These are phyloP conservation scores for Trametes versicolor DNA, from an alignment of 1,284 basidiomycete genomes.

Conservation along the genomic window DNA sequence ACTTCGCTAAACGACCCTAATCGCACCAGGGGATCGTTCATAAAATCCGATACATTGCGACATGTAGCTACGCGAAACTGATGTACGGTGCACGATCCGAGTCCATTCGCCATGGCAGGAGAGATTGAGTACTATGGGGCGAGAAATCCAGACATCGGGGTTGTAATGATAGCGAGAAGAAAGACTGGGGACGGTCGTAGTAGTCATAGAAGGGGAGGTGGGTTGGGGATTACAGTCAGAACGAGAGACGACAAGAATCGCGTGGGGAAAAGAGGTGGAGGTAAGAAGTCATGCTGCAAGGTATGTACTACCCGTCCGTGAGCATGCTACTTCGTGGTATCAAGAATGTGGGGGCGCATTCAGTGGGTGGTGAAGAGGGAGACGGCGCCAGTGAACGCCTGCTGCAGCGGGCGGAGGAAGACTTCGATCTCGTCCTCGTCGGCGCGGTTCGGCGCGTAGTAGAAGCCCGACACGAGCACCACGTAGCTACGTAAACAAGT, in stretches of 20 bases:
- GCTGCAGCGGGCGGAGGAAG: constrained; percentile 20
- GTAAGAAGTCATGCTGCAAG: neutral
- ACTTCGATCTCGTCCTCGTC: constrained; percentile 35
- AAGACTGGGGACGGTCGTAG: neutral
- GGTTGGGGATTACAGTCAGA: constrained; percentile 8
- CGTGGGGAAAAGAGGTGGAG: neutral
- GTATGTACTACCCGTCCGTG: constrained; percentile 13
- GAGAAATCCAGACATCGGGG: constrained; percentile 11
- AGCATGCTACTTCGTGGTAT: constrained; percentile 14
- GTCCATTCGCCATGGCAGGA: constrained; percentile 13
- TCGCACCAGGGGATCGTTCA: neutral
- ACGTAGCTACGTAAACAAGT: constrained; percentile 64
- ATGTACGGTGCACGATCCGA: constrained; percentile 21
- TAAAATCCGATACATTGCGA: constrained; percentile 14
- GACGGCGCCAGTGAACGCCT: constrained; percentile 18
- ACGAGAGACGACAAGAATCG: neutral
- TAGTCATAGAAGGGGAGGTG: neutral
- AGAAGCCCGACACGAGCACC: constrained; percentile 84
- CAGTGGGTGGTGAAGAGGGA: constrained; percentile 27
- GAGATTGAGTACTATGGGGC: neutral
- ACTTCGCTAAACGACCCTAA: too few species aligned
- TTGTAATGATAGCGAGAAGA: neutral
- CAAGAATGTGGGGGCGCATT: constrained; percentile 1
- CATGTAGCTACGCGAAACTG: constrained; percentile 16
- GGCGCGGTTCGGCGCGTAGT: constrained; percentile 66